phyloP scores from a whole-genome alignment of 441 rosid genomes.

The Bocquillonia castaneifolia region DNA sequence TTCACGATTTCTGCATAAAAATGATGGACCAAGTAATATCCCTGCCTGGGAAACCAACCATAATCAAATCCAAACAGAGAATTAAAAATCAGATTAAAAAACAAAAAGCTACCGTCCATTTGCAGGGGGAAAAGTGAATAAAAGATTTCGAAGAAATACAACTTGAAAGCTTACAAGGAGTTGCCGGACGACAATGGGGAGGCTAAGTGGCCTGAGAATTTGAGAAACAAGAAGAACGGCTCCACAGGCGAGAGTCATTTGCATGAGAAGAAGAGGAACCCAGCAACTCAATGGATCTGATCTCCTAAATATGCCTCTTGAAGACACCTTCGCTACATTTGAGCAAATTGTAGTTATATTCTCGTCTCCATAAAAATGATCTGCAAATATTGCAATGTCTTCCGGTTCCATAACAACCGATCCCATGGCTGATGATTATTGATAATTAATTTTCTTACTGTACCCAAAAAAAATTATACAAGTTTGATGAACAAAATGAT shows the following conservation, averaged over 20 bases:
- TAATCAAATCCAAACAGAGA: background rate
- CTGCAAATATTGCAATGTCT: conserved; percentile 16
- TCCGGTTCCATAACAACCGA: conserved; percentile 4
- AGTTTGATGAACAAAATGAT: background rate
- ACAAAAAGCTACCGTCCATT: too few species aligned
- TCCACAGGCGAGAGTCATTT: conserved; percentile 8
- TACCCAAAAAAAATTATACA: too few species aligned
- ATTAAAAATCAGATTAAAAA: background rate
- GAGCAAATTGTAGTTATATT: conserved; percentile 13
- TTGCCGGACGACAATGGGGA: conserved; percentile 22
- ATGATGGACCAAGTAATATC: conserved; percentile 24
- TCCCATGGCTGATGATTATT: background rate
- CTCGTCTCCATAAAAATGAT: background rate
- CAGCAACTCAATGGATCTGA: conserved; percentile 12
- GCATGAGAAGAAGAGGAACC: conserved; percentile 25
- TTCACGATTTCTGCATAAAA: conserved; percentile 4
- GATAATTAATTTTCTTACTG: too few species aligned
- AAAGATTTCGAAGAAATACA: background rate
- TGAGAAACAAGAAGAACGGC: conserved; percentile 17
- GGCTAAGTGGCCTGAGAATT: conserved; percentile 22
- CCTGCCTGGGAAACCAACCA: conserved; percentile 25
- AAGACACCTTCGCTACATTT: background rate
- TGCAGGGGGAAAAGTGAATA: background rate
- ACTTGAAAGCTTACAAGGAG: conserved; percentile 16
- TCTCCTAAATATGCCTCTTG: background rate